Percentiles rank a stretch among this genome's conserved stretches.
These are phyloP conservation scores for Striga asiatica DNA, from an alignment of 257 asterid genomes.

Conservation along the genomic window DNA sequence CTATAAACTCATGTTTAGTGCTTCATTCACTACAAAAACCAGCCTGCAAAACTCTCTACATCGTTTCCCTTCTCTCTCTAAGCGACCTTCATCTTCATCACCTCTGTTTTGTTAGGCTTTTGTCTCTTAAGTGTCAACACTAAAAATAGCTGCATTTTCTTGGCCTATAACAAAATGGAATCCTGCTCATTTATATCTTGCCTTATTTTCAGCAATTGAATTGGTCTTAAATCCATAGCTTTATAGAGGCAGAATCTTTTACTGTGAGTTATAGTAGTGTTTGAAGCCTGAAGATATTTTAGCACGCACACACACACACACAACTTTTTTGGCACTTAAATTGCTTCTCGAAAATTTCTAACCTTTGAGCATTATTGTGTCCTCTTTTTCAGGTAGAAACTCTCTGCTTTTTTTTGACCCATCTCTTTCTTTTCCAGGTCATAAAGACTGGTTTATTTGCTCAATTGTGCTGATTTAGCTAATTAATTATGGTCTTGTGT, in stretches of 20 bases:
- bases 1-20: conserved; percentile 74
- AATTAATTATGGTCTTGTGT: background rate
- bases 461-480: no score
- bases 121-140: no score
- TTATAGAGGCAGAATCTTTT: conserved; percentile 7
- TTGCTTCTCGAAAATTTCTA: conserved; percentile 1
- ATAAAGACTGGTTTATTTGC: conserved; percentile 12
- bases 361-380: conserved; percentile 14
- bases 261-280: conserved; percentile 9
- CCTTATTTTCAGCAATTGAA: conserved; percentile 11
- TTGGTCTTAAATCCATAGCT: no score
- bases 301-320: background rate
- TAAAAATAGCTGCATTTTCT: conserved; percentile 14
- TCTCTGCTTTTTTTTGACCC: conserved; percentile 19
- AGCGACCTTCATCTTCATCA: conserved; percentile 13
- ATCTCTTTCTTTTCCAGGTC: conserved; percentile 23
- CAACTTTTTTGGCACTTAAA: background rate
- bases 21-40: conserved; percentile 55
- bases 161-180: background rate
- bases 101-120: background rate
- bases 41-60: conserved; percentile 31
- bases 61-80: conserved; percentile 13
- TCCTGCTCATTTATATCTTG: background rate
- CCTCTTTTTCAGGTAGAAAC: conserved; percentile 18
- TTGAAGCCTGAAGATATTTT: background rate